Evolutionary conservation across 345 rosid genomes (phyloP).

Genomic region (Viola odorata): DNA sequence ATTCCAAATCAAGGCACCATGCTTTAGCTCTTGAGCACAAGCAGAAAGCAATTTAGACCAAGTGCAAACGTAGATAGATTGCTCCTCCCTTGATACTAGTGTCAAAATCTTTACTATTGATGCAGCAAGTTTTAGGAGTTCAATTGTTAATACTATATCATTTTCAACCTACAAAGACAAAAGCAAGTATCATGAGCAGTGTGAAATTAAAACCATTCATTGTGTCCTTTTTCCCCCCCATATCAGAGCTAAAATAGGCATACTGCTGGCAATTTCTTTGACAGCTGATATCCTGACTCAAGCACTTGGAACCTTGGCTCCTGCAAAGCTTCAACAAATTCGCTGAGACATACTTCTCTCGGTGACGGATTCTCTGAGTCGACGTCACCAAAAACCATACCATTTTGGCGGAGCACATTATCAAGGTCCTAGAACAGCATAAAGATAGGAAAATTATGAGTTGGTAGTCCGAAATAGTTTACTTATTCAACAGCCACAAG

Average conservation of each 20-base stretch:
- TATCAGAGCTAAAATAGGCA: slow-evolving; percentile 16
- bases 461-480: background rate
- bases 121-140: slow-evolving; percentile 48
- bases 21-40: slow-evolving; percentile 69
- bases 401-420: slow-evolving; percentile 35
- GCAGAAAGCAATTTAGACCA: slow-evolving; percentile 57
- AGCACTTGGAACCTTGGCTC: slow-evolving; percentile 49
- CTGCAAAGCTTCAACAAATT: slow-evolving; percentile 38
- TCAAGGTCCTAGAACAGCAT: slow-evolving; percentile 49
- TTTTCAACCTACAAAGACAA: slow-evolving; percentile 56
- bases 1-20: slow-evolving; percentile 75
- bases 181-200: slow-evolving; percentile 6
- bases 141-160: slow-evolving; percentile 44
- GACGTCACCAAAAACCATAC: slow-evolving; percentile 23
- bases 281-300: slow-evolving; percentile 57
- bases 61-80: slow-evolving; percentile 43
- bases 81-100: slow-evolving; percentile 49
- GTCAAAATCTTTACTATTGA: slow-evolving; percentile 51
- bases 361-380: slow-evolving; percentile 24
- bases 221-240: background rate
- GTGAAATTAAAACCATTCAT: slow-evolving; percentile 6
- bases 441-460: slow-evolving; percentile 13
- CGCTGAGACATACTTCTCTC: slow-evolving; percentile 29
- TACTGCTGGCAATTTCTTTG: slow-evolving; percentile 53
- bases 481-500: background rate